A percentile compares a stretch with the other conserved stretches of the same genome.
Evolutionary conservation across 208 protist genomes (phyloP).

Genomic region (Acanthamoeba royreba): DNA sequence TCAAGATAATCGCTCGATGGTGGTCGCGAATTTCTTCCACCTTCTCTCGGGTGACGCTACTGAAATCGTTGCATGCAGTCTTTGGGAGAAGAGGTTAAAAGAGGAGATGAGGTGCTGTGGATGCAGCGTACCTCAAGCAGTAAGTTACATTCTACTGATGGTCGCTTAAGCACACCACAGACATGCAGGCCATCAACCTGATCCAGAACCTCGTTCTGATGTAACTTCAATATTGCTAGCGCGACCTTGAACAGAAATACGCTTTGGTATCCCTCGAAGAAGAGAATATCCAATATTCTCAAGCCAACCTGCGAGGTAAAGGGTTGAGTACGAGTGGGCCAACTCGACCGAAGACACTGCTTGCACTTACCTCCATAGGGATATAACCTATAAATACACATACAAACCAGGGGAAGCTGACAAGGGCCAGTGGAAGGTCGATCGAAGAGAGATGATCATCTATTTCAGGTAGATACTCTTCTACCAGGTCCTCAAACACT

Average conservation of each 20-base stretch:
- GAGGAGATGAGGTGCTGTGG: too few relatives aligned
- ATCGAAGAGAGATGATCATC: not conserved
- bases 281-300: constrained; percentile 72
- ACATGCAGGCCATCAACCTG: not conserved
- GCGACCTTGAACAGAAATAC: constrained; percentile 71
- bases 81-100: not conserved
- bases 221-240: constrained; percentile 54
- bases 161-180: not conserved
- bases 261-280: constrained; percentile 65
- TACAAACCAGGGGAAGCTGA: constrained; percentile 68
- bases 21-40: not conserved
- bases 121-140: not conserved
- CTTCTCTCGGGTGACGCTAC: not conserved
- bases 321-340: constrained; percentile 42
- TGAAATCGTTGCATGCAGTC: constrained; percentile 27
- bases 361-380: constrained; percentile 12
- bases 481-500: constrained; percentile 44
- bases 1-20: not conserved
- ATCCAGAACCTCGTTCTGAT: constrained; percentile 56
- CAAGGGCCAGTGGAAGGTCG: constrained; percentile 19
- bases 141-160: not conserved
- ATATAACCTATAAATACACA: constrained; percentile 75
- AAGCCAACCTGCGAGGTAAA: constrained; percentile 50
- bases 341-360: not conserved
- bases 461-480: constrained; percentile 21